Evolutionary conservation across 768 basidiomycete species (phyloP).

Genomic region (Lactifluus pinguis): DNA sequence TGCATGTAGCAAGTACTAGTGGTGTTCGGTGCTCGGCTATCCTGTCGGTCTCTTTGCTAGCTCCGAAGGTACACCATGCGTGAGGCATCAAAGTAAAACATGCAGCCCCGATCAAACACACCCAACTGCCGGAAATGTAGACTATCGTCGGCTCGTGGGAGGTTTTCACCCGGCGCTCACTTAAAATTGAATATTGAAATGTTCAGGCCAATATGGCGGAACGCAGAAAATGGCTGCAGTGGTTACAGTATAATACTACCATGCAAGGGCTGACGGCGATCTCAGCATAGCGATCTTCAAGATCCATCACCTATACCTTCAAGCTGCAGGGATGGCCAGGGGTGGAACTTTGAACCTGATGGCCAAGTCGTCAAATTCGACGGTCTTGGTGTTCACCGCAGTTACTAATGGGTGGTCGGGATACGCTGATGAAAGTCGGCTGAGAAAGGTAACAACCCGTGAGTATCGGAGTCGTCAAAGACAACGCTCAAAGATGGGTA

Average conservation of each 20-base stretch:
- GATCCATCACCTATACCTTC: neutral
- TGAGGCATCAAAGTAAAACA: neutral
- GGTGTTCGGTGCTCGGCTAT: neutral
- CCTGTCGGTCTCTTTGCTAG: neutral
- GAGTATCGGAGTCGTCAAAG: constrained; percentile 6
- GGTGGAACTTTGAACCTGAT: constrained; percentile 56
- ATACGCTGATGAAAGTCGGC: constrained; percentile 40
- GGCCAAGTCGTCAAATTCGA: constrained; percentile 53
- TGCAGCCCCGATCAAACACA: neutral
- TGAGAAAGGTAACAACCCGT: constrained; percentile 20
- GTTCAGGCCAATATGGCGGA: constrained; percentile 1
- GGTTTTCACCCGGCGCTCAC: neutral
- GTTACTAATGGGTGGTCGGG: constrained; percentile 61
- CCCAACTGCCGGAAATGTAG: neutral
- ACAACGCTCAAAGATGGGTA: constrained; percentile 30
- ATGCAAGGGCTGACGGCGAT: neutral
- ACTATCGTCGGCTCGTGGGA: neutral
- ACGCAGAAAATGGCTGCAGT: neutral
- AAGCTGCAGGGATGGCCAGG: constrained; percentile 28
- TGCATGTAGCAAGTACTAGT: neutral
- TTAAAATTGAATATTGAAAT: neutral
- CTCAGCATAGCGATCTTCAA: constrained; percentile 2
- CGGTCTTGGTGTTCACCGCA: constrained; percentile 52
- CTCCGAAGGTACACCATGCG: neutral
- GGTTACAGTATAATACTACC: neutral